These are phyloP conservation scores for Diacronema lutheri DNA, from an alignment of 78 protist genomes.

Conservation along the genomic window DNA sequence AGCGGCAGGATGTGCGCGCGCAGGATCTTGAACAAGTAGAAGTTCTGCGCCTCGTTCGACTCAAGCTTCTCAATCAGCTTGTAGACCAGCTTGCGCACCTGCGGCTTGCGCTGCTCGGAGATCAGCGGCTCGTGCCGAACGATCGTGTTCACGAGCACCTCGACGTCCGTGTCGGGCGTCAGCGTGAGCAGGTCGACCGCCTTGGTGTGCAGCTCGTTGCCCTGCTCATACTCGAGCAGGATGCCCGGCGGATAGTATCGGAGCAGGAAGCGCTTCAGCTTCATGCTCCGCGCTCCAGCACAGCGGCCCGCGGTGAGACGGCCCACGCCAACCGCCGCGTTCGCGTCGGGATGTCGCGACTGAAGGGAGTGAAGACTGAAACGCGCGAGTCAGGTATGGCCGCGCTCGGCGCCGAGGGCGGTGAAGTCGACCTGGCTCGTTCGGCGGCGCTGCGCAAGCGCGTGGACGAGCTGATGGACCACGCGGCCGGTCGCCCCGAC, in stretches of 20 bases:
- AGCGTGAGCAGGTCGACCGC: constrained; percentile 56
- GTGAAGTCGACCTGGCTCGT: no score
- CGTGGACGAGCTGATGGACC: no score
- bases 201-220: not conserved
- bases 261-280: constrained; percentile 59
- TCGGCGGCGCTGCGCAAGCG: no score
- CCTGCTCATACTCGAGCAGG: constrained; percentile 62
- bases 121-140: constrained; percentile 57
- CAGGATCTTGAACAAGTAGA: constrained; percentile 58
- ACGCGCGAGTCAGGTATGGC: no score
- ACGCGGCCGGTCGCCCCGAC: no score
- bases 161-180: constrained; percentile 48
- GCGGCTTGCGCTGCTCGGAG: constrained; percentile 28
- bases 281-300: no score
- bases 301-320: no score
- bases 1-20: constrained; percentile 74
- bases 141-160: constrained; percentile 42
- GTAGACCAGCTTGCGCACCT: constrained; percentile 41
- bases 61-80: constrained; percentile 40
- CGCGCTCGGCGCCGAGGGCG: no score
- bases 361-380: no score
- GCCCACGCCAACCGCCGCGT: no score
- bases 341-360: no score
- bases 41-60: not conserved
- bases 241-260: constrained; percentile 80